Base-by-base conservation (phyloP, 164 flowering plant genomes). In the Dillenia turbinata region DNA sequence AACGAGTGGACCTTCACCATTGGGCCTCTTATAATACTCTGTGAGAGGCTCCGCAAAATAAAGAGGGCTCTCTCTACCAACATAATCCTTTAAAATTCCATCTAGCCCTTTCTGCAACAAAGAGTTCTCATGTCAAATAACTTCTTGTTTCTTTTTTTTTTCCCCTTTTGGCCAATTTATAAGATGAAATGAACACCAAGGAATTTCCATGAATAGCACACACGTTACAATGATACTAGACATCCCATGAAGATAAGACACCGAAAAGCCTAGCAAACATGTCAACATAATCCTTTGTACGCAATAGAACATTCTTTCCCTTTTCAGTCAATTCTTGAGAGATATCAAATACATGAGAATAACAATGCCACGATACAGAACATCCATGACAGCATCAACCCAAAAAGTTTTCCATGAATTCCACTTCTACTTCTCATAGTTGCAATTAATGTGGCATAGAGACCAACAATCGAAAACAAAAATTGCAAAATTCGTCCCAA, bases 11-110 rank as follows among this genome's bases (percentile, higher is more conserved):
- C 98, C 98, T 69, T 82, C 87, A 5, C 94, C 94, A 74, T 84
- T 84, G 2, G 83, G 63, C 5, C 83, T 68, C 63, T 76, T 86
- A 65, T 92, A 92, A 62, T 92, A 92, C 79, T 90, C 91, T 0
- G 96, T 77, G 15, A 90, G 81, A 55, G 96, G 64, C 78, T 90
- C 92, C 0, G 97, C 98, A 71, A 84, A 88, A 72, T 93, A 90
- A 15, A 90, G 85, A 14, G 98, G 97, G 65, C 71, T 80, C 69
- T 87, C 96, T 64, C 98, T 82, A 12, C 98, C 98, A 54, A 90
- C 97, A 74, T 87, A 93, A 61, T 93, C 97, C 26, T 54, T 85
- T 84, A 93, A 76, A 62, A 93, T 93, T 43, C 88, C 89, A 69
- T 66, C 78, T 12, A 93, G 72, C 64, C 88, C 96, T 68, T 70